Evolutionary conservation across 2,329 filamentous ascomycete species (phyloP).

Genomic region (Chaetomiaceae sp.): DNA sequence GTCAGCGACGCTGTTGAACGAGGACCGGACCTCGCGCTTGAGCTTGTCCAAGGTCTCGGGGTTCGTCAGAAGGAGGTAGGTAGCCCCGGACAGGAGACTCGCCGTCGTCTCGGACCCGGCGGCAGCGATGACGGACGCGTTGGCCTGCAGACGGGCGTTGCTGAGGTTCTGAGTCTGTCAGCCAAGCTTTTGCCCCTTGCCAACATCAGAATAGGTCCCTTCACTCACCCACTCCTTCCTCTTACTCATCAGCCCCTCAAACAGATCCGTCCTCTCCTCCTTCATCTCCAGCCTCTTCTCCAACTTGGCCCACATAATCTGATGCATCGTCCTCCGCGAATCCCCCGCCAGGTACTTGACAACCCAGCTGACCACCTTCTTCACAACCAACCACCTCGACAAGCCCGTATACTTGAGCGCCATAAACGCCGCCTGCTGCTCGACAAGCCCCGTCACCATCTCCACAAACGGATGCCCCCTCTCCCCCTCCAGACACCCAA

Average conservation of each 20-base stretch:
- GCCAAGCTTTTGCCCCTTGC: not conserved
- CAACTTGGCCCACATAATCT: conserved; percentile 18
- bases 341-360: not conserved
- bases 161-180: conserved; percentile 12
- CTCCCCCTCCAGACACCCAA: not conserved
- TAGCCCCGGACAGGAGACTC: conserved; percentile 38
- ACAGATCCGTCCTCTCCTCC: conserved; percentile 21
- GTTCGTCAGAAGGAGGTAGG: conserved; percentile 38
- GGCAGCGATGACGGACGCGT: conserved; percentile 33
- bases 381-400: not conserved
- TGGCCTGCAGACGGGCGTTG: conserved; percentile 12
- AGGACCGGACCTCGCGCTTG: conserved; percentile 37
- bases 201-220: not conserved
- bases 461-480: not conserved
- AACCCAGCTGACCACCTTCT: not conserved
- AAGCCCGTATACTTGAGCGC: not conserved
- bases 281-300: conserved; percentile 18
- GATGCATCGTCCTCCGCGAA: conserved; percentile 12
- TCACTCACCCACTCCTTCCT: conserved; percentile 24
- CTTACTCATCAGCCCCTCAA: conserved; percentile 23
- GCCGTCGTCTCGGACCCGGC: conserved; percentile 50
- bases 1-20: conserved; percentile 35
- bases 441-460: not conserved
- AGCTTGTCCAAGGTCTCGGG: conserved; percentile 35
- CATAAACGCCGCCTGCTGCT: not conserved